Evolutionary conservation across 2,329 filamentous ascomycete genomes (phyloP).

Genomic region (Colletotrichum cuscutae): DNA sequence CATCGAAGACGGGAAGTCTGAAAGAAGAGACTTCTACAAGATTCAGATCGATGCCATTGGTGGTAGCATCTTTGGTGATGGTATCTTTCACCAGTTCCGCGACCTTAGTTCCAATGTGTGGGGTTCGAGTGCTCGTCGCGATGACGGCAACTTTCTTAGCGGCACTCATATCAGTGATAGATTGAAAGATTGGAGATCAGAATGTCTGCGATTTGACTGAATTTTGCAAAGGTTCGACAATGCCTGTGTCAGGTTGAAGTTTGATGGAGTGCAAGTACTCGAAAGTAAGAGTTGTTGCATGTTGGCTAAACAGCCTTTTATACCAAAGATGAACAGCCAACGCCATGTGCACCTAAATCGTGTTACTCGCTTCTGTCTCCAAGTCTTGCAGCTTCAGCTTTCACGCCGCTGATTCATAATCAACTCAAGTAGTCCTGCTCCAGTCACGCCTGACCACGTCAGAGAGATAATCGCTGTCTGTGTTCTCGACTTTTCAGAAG

Average conservation of each 20-base stretch:
- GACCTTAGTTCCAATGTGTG: slow-evolving; percentile 47
- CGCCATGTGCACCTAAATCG: no score
- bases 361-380: not conserved
- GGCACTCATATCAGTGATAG: not conserved
- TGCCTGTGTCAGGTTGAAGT: no score
- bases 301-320: no score
- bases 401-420: no score
- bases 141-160: slow-evolving; percentile 46
- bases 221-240: not conserved
- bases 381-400: no score
- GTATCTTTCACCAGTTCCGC: slow-evolving; percentile 44
- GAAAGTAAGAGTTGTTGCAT: no score
- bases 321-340: no score
- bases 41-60: slow-evolving; percentile 38
- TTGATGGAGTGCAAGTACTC: not conserved
- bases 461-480: not conserved
- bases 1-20: slow-evolving; percentile 57
- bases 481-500: not conserved
- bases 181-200: no score
- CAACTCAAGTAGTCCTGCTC: no score
- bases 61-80: slow-evolving; percentile 39
- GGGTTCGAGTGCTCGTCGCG: slow-evolving; percentile 47
- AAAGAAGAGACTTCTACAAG: slow-evolving; percentile 50
- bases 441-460: not conserved
- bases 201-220: no score